Evolutionary conservation across 2,329 filamentous ascomycete species (phyloP).

Genomic region (Chlorencoelia australis): DNA sequence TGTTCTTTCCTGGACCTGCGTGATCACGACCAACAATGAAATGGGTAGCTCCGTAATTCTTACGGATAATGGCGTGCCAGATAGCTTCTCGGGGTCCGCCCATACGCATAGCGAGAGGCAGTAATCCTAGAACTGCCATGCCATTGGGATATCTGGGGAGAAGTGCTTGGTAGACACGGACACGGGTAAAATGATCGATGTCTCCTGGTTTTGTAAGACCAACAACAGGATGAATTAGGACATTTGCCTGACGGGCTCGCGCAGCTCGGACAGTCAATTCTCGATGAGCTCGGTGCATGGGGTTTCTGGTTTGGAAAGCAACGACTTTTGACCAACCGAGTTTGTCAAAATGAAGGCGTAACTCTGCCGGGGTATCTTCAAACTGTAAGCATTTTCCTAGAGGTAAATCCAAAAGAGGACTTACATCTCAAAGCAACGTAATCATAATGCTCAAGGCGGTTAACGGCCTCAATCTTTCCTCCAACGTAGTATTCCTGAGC

Average conservation of each 20-base stretch:
- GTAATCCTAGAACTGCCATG: slow-evolving; percentile 92
- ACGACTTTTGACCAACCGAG: slow-evolving; percentile 97
- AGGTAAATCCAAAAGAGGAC: slow-evolving; percentile 24
- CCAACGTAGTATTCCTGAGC: slow-evolving; percentile 86
- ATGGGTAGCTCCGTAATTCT: slow-evolving; percentile 98
- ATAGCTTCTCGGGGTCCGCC: slow-evolving; percentile 95
- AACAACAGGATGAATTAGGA: slow-evolving; percentile 97
- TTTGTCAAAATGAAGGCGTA: slow-evolving; percentile 97
- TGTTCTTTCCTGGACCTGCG: slow-evolving; percentile 96
- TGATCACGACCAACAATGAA: slow-evolving; percentile 99
- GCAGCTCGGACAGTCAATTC: slow-evolving; percentile 96
- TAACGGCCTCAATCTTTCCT: slow-evolving; percentile 91
- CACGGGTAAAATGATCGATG: slow-evolving; percentile 99
- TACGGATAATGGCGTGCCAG: slow-evolving; percentile 99
- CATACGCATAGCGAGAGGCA: slow-evolving; percentile 98
- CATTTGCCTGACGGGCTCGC: slow-evolving; percentile 91
- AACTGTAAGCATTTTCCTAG: slow-evolving; percentile 10
- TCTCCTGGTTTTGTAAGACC: slow-evolving; percentile 98
- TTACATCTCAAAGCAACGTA: slow-evolving; percentile 91
- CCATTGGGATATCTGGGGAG: slow-evolving; percentile 96
- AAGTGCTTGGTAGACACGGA: slow-evolving; percentile 96
- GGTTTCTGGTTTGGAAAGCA: slow-evolving; percentile 98
- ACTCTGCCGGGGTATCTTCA: slow-evolving; percentile 80
- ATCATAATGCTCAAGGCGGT: slow-evolving; percentile 96
- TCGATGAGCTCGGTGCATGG: slow-evolving; percentile 97